Conservation (phyloP, 2,329 filamentous ascomycete genomes). For the Metarhizium humberi region DNA sequence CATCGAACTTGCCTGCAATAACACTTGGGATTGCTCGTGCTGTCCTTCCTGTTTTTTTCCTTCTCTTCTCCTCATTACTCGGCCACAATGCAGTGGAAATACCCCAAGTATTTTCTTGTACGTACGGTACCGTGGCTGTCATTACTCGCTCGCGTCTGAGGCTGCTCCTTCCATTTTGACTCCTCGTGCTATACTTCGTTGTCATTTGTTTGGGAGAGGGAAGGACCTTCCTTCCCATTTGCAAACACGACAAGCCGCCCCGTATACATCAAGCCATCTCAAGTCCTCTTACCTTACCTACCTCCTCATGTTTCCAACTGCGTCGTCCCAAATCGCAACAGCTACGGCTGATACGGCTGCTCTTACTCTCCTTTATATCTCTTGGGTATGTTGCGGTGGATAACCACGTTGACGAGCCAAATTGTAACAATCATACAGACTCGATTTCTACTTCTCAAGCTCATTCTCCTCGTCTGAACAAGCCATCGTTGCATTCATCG, state of each 20-base stretch:
- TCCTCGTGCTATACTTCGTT: not conserved
- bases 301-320: not conserved
- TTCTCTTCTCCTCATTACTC: not conserved
- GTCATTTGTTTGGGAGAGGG: not conserved
- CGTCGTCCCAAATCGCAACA: not conserved
- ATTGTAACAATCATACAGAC: not conserved
- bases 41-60: not conserved
- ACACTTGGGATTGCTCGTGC: too few species aligned
- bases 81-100: not conserved
- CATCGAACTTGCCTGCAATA: too few species aligned
- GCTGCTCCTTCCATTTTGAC: not conserved
- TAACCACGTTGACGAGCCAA: not conserved
- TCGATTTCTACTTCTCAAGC: constrained; percentile 4
- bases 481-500: constrained; percentile 7
- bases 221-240: not conserved
- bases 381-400: not conserved
- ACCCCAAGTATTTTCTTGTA: not conserved
- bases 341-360: not conserved
- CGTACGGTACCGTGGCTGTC: not conserved
- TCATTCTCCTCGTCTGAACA: constrained; percentile 4
- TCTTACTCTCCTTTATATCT: constrained; percentile 2
- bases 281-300: not conserved
- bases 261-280: not conserved
- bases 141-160: not conserved
- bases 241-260: not conserved